These are phyloP conservation scores for Arthrocladium fulminans DNA, from an alignment of 2,329 filamentous ascomycete genomes.

Conservation along the genomic window DNA sequence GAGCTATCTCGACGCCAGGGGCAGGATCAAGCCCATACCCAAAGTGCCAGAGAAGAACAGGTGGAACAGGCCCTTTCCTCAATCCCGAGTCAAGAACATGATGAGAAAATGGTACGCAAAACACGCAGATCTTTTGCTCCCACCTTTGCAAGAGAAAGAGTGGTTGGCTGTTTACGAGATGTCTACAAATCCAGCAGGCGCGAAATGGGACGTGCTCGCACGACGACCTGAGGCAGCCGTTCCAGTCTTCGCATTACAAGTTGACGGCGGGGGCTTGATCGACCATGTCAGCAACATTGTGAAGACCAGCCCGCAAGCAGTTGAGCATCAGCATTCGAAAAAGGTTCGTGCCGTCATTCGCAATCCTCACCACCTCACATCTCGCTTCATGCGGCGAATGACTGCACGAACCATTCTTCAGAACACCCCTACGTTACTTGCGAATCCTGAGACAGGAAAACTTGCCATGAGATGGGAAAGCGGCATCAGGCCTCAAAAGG, in stretches of 20 bases:
- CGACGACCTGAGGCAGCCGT: constrained; percentile 13
- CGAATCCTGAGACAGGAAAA: not conserved
- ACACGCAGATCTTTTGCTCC: constrained; percentile 27
- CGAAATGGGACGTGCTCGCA: constrained; percentile 25
- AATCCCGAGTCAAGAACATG: constrained; percentile 28
- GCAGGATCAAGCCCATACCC: constrained; percentile 24
- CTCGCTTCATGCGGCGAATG: constrained; percentile 30
- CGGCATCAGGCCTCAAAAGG: not conserved
- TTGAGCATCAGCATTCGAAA: constrained; percentile 29
- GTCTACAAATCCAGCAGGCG: constrained; percentile 20
- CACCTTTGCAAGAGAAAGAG: constrained; percentile 33
- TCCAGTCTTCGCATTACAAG: constrained; percentile 13
- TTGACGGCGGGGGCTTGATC: not conserved
- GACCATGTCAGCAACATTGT: constrained; percentile 11
- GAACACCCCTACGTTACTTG: constrained; percentile 14
- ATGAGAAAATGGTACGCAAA: constrained; percentile 31
- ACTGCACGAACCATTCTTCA: constrained; percentile 14
- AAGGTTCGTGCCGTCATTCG: constrained; percentile 29
- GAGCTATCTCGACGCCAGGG: constrained; percentile 21
- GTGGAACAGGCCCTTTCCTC: constrained; percentile 29
- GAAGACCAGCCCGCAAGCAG: constrained; percentile 26
- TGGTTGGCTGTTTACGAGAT: constrained; percentile 28
- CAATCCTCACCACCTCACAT: constrained; percentile 33
- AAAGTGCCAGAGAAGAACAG: constrained; percentile 29
- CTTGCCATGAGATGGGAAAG: constrained; percentile 2